Evolutionary conservation across 805 yeast species (phyloP), one percentile per base, ranked within the genome.

Genomic region (Ascoidea tarda): DNA sequence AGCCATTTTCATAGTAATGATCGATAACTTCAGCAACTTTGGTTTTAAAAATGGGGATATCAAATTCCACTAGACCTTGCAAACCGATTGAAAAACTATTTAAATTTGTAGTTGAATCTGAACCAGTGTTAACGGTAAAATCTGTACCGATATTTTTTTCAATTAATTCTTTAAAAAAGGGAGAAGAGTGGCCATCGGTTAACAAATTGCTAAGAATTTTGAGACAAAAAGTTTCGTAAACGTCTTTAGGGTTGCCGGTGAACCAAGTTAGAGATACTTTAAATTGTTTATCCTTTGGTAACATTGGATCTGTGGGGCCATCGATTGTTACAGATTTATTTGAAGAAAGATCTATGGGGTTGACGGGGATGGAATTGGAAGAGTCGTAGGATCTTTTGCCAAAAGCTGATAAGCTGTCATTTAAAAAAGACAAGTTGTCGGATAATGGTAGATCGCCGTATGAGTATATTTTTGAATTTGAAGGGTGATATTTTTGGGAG

Each of bases 181-280:
- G 91, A 5, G 98, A 84, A 10, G 93, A 84, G 62, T 91, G 98
- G 1, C 98, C 98, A 63, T 87, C 96, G 58, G 83, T 77, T 42
- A 93, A 70, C 51, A 93, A 69, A 31, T 82, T 77, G 21, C 86
- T 78, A 49, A 89, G 68, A 6, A 89, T 69, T 53, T 82, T 83
- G 74, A 89, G 71, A 48, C 84, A 73, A 63, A 90, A 85, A 0
- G 88, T 71, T 51, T 81, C 83, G 60, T 85, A 84, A 6, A 75
- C 72, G 59, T 84, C 82, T 5, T 70, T 72, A 2, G 96, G 87
- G 16, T 75, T 68, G 6, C 96, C 96, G 56, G 86, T 78, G 57
- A 78, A 72, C 98, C 98, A 93, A 1, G 98, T 88, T 55, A 93
- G 63, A 0, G 96, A 88, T 1, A 85, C 70, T 63, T 89, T 88